These are phyloP conservation scores for Dryadomyces sulphureus DNA, from an alignment of 2,329 filamentous ascomycete genomes.

Conservation along the genomic window DNA sequence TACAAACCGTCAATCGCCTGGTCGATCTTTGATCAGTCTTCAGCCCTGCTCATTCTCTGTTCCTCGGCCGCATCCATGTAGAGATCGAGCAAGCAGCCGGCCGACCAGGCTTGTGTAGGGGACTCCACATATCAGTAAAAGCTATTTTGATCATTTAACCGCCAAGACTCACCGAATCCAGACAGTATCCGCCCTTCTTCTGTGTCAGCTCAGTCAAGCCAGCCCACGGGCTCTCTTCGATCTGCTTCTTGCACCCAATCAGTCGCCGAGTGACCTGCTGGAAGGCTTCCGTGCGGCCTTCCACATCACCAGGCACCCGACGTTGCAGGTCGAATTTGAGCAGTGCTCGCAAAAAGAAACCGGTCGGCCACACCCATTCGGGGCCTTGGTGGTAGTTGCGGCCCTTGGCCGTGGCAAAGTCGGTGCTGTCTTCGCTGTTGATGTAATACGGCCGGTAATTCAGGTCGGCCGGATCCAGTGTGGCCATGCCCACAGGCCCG, in stretches of 20 bases:
- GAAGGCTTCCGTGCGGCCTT: constrained; percentile 73
- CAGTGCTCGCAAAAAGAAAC: constrained; percentile 84
- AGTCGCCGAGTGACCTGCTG: constrained; percentile 84
- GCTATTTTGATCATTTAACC: background rate
- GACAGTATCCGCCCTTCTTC: constrained; percentile 68
- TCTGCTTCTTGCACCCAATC: constrained; percentile 70
- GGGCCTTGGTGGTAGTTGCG: constrained; percentile 97
- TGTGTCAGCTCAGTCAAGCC: constrained; percentile 89
- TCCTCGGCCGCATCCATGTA: constrained; percentile 75
- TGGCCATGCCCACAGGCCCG: constrained; percentile 89
- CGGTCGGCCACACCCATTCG: constrained; percentile 96
- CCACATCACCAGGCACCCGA: constrained; percentile 36
- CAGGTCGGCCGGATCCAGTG: constrained; percentile 76
- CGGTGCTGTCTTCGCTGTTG: constrained; percentile 83
- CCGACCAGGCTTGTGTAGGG: constrained; percentile 93
- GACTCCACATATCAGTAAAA: constrained; percentile 34
- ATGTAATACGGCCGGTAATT: constrained; percentile 93
- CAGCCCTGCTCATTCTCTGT: constrained; percentile 18
- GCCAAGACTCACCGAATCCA: constrained; percentile 59
- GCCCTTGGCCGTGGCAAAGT: constrained; percentile 87
- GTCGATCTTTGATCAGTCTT: no score
- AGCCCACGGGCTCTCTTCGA: constrained; percentile 70
- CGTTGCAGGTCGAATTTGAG: constrained; percentile 78
- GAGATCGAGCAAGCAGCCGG: constrained; percentile 83
- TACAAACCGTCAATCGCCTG: no score